Base-by-base conservation (phyloP, 768 basidiomycete genomes). In the Rhizopogon salebrosus region DNA sequence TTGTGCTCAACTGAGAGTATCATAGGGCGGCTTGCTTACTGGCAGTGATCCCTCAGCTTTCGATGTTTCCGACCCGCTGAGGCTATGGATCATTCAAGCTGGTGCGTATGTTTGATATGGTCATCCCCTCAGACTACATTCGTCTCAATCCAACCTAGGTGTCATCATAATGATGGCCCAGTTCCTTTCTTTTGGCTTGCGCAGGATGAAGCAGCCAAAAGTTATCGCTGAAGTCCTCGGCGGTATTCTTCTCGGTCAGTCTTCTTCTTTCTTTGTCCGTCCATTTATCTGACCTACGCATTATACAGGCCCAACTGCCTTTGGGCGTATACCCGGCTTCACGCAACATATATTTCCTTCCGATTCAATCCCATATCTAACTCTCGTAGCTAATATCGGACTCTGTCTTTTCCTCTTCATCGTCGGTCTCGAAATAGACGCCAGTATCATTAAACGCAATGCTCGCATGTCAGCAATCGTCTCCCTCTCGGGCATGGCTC, bases 201-300 rank as follows among this genome's bases (percentile, higher is more conserved):
- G 73, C 7, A 83, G 77, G 51, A 82, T 95, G 34, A 83, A 82
- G 31, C 95, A 98, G 62, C 95, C 95, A 2, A 77, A 85, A n/a
- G 95, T 98, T 54, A 92, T 97, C 49, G 84, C 93, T 38, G 95
- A 98, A 66, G 87, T 97, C 54, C 81, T 98, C 51, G 92, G 86
- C 0, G 95, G 95, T 20, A 84, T 98, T 57, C 62, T 98, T 20
- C 78, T 98, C 10, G 94, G 93, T 38, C 41, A 22, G 14, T 18
- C 71, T 70, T 0, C 72, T 9, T 11, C 3, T 37, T 11, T 2
- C 13, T 1, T 91, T 39, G n/a, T 2, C 24, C 43, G 11, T 27
- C 7, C 29, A 26, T 39, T 11, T 53, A 35, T 34, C 23, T 34
- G 11, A 40, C 20, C 11, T 7, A 29, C 22, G 29, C 9, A 7